Conservation (phyloP, 768 basidiomycete species). For the Boletus pseudopeckii region DNA sequence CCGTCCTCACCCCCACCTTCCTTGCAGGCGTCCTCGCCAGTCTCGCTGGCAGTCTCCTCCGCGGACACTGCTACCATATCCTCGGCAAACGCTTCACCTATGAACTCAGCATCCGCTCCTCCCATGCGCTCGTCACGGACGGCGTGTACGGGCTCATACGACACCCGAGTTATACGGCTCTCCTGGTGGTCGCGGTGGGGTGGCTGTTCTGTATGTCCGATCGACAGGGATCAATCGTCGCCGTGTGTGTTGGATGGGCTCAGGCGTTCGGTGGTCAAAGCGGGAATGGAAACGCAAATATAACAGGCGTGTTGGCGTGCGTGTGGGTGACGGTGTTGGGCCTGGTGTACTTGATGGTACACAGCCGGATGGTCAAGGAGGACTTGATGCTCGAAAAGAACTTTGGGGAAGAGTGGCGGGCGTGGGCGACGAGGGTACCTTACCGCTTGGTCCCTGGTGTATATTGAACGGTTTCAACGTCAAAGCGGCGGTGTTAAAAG, state of each 20-base stretch:
- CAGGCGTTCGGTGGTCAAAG: background rate
- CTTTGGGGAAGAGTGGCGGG: constrained; percentile 28
- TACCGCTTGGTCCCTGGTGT: constrained; percentile 24
- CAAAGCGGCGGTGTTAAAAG: background rate
- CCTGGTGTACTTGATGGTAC: fast-evolving
- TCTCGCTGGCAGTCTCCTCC: constrained; percentile 11
- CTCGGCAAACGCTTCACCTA: constrained; percentile 27
- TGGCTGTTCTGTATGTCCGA: constrained; percentile 4
- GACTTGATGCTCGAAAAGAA: constrained; percentile 25
- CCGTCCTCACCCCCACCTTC: constrained; percentile 7
- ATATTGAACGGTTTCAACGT: constrained; percentile 2
- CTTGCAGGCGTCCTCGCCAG: constrained; percentile 4
- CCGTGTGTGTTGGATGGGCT: background rate
- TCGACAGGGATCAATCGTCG: background rate
- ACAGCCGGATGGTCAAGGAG: constrained; percentile 24
- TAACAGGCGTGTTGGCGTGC: background rate
- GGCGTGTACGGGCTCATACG: constrained; percentile 29
- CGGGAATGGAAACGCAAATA: background rate
- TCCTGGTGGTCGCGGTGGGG: background rate
- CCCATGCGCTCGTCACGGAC: constrained; percentile 23
- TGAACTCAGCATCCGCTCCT: constrained; percentile 21
- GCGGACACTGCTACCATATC: constrained; percentile 14
- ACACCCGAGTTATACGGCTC: constrained; percentile 30
- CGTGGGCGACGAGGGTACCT: constrained; percentile 22
- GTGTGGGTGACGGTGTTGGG: background rate